Evolutionary conservation across 139 green algal genomes (phyloP).

Genomic region (Pseudopediastrum boryanum): DNA sequence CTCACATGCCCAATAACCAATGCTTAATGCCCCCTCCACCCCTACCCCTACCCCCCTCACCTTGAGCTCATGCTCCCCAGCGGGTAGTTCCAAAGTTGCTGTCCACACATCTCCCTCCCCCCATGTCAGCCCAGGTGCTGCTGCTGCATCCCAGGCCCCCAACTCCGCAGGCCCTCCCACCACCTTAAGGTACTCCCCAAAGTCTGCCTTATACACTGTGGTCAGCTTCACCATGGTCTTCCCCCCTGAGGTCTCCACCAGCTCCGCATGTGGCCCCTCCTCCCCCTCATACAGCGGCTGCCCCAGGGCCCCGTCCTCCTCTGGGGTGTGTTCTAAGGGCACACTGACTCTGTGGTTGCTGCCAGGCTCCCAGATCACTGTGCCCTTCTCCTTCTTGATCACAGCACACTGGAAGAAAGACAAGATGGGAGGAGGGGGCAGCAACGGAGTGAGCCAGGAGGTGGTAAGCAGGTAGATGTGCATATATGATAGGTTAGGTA

Average conservation of each 20-base stretch:
- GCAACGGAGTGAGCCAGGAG: too few relatives aligned
- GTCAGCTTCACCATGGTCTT: constrained; percentile 41
- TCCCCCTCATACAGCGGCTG: constrained; percentile 13
- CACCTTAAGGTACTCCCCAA: constrained; percentile 40
- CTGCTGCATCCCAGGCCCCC: constrained; percentile 30
- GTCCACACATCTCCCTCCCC: constrained; percentile 45
- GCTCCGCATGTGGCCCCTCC: constrained; percentile 18
- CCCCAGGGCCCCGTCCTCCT: not conserved
- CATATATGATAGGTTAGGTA: too few relatives aligned
- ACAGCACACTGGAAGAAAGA: constrained; percentile 17
- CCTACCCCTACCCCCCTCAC: not conserved
- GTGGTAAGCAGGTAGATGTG: too few relatives aligned
- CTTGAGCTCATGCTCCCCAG: constrained; percentile 48
- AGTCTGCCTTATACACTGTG: constrained; percentile 24
- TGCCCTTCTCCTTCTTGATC: not conserved
- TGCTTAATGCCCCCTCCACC: too few relatives aligned
- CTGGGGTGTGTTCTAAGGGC: constrained; percentile 3
- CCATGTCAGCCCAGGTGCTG: constrained; percentile 27
- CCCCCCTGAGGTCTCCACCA: constrained; percentile 22
- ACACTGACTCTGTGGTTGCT: constrained; percentile 32
- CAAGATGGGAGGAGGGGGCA: too few relatives aligned
- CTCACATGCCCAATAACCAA: too few relatives aligned
- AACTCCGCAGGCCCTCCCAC: constrained; percentile 21
- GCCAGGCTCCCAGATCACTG: constrained; percentile 28
- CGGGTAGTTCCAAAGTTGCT: constrained; percentile 33